These are phyloP conservation scores for Sindora glabra DNA, from an alignment of 306 rosid species.

Conservation along the genomic window DNA sequence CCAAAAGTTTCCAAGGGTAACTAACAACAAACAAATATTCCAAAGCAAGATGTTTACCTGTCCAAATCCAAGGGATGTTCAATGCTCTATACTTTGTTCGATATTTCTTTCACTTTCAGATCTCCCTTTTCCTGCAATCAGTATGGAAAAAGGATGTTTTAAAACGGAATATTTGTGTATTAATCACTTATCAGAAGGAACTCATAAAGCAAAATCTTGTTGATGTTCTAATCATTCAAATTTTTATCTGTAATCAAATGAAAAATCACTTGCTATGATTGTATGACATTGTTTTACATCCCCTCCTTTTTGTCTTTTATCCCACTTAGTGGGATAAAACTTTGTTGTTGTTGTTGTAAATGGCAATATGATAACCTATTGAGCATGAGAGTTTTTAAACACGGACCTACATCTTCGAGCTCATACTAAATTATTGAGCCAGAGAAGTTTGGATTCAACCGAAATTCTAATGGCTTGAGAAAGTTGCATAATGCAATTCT, in stretches of 20 bases:
- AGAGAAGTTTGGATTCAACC: too few relatives aligned
- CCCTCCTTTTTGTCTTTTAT: not conserved
- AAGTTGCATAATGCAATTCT: not conserved
- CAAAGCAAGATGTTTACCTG: conserved; percentile 10
- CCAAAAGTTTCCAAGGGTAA: not conserved
- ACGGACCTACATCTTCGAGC: too few relatives aligned
- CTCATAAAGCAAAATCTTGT: not conserved
- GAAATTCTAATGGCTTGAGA: too few relatives aligned
- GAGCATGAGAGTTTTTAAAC: too few relatives aligned
- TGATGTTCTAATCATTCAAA: not conserved
- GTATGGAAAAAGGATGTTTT: not conserved
- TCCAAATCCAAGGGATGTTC: conserved; percentile 28
- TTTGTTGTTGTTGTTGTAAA: too few relatives aligned
- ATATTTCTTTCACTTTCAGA: conserved; percentile 49
- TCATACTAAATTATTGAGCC: too few relatives aligned
- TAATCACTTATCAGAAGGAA: not conserved
- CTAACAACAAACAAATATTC: not conserved
- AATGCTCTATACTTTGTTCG: conserved; percentile 81
- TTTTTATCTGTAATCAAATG: not conserved
- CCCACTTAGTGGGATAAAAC: not conserved
- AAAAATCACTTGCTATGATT: not conserved
- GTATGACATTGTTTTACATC: not conserved
- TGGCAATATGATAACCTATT: too few relatives aligned
- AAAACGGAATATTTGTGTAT: not conserved
- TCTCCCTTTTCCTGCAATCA: conserved; percentile 68